These are phyloP conservation scores for Huiozyma naganishii DNA, from an alignment of 805 yeast species.

Conservation along the genomic window DNA sequence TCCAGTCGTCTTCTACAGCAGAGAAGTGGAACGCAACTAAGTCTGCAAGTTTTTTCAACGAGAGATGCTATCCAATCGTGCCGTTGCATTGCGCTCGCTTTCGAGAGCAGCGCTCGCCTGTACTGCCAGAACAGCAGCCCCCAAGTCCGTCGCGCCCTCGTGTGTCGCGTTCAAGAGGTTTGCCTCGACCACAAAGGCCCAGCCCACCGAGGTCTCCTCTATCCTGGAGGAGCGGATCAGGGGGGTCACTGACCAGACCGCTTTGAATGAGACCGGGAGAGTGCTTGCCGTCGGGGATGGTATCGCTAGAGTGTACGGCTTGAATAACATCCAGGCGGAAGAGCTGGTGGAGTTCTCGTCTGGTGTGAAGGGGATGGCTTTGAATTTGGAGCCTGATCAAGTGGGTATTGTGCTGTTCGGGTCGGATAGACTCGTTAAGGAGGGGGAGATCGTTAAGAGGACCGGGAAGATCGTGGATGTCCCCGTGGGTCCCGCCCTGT, in stretches of 20 bases:
- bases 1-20: neutral
- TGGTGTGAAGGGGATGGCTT: conserved; percentile 99
- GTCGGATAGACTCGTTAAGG: conserved; percentile 96
- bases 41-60: neutral
- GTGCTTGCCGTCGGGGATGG: conserved; percentile 99
- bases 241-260: conserved; percentile 95
- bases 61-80: conserved; percentile 63
- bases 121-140: conserved; percentile 56
- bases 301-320: conserved; percentile 99
- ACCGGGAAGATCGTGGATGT: conserved; percentile 99
- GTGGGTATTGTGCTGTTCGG: conserved; percentile 99
- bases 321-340: conserved; percentile 99
- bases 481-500: conserved; percentile 94
- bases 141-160: conserved; percentile 47
- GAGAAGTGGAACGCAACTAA: neutral
- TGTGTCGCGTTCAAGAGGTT: conserved; percentile 37
- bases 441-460: conserved; percentile 99
- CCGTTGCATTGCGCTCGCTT: conserved; percentile 74
- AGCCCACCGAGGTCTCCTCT: conserved; percentile 98
- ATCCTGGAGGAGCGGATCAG: conserved; percentile 98
- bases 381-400: conserved; percentile 99
- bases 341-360: conserved; percentile 98
- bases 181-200: conserved; percentile 82
- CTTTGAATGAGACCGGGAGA: conserved; percentile 98
- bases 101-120: conserved; percentile 59